Conservation (phyloP, 1,284 basidiomycete genomes). For the Ganoderma sp. region DNA sequence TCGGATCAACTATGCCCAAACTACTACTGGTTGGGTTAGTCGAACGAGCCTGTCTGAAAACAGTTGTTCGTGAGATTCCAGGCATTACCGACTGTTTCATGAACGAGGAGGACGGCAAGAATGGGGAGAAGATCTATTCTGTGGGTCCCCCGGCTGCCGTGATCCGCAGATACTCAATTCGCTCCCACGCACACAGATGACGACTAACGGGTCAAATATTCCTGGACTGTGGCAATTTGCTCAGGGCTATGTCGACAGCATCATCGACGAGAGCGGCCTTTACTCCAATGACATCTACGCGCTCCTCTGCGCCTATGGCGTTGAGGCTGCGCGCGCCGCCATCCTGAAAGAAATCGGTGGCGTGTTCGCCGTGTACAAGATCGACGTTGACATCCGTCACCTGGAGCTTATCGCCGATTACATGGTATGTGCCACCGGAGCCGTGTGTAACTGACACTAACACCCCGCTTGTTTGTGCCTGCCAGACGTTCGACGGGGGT, state of each 20-base stretch:
- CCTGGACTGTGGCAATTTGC: constrained; percentile 90
- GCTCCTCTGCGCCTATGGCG: constrained; percentile 91
- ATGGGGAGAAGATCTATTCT: constrained; percentile 53
- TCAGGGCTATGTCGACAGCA: constrained; percentile 61
- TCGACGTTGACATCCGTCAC: constrained; percentile 94
- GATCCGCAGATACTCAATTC: constrained; percentile 11
- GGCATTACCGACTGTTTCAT: constrained; percentile 87
- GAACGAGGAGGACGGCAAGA: constrained; percentile 61
- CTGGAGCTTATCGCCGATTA: constrained; percentile 98
- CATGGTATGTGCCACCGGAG: constrained; percentile 70
- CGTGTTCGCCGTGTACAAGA: constrained; percentile 98
- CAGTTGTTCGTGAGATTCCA: constrained; percentile 88
- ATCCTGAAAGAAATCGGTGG: constrained; percentile 89
- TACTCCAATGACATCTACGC: constrained; percentile 98
- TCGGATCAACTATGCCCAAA: constrained; percentile 80
- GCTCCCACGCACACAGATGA: constrained; percentile 52
- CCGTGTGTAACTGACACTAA: neutral
- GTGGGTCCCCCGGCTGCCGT: constrained; percentile 44
- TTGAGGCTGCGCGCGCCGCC: constrained; percentile 96
- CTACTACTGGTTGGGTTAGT: constrained; percentile 91
- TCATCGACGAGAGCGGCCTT: constrained; percentile 85
- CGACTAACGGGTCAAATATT: constrained; percentile 93
- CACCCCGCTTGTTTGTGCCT: constrained; percentile 5
- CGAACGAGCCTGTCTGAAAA: constrained; percentile 82
- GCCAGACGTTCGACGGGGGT: constrained; percentile 93